phyloP scores from a whole-genome alignment of 768 basidiomycete genomes.

The Mycena leptocephala region DNA sequence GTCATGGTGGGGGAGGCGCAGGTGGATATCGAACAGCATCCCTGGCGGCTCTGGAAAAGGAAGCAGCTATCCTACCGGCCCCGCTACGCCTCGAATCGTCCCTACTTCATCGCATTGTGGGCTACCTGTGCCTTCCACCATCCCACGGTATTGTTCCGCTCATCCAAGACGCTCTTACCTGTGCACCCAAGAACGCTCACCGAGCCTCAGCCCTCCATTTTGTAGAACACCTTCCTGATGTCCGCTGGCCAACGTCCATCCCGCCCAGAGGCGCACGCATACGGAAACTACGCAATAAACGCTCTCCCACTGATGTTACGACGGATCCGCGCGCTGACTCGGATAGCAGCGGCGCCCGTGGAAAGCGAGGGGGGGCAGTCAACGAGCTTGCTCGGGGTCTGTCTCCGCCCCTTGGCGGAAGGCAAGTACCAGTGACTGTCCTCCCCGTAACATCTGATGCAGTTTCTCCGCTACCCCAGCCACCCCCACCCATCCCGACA shows the following conservation, averaged over 20 bases:
- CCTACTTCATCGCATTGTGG: neutral
- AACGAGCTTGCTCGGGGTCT: too few relatives aligned
- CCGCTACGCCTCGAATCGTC: neutral
- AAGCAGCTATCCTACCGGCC: neutral
- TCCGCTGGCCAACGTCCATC: neutral
- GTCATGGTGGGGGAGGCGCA: too few relatives aligned
- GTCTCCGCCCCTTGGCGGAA: too few relatives aligned
- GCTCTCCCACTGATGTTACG: neutral
- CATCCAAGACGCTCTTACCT: neutral
- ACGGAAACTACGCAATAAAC: neutral
- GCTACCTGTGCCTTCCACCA: neutral
- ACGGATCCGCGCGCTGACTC: too few relatives aligned
- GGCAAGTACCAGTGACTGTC: too few relatives aligned
- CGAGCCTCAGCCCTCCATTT: neutral
- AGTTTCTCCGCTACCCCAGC: too few relatives aligned
- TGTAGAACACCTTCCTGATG: neutral
- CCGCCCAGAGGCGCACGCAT: neutral
- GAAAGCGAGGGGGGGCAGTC: too few relatives aligned
- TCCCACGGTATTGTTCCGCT: neutral
- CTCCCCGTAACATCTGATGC: too few relatives aligned
- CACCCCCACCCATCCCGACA: too few relatives aligned
- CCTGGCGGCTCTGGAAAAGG: neutral
- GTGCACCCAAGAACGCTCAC: neutral
- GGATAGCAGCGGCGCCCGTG: too few relatives aligned
- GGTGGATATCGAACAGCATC: too few relatives aligned